These are phyloP conservation scores for Tephrocybe sp. DNA, from an alignment of 768 basidiomycete genomes.

Conservation along the genomic window DNA sequence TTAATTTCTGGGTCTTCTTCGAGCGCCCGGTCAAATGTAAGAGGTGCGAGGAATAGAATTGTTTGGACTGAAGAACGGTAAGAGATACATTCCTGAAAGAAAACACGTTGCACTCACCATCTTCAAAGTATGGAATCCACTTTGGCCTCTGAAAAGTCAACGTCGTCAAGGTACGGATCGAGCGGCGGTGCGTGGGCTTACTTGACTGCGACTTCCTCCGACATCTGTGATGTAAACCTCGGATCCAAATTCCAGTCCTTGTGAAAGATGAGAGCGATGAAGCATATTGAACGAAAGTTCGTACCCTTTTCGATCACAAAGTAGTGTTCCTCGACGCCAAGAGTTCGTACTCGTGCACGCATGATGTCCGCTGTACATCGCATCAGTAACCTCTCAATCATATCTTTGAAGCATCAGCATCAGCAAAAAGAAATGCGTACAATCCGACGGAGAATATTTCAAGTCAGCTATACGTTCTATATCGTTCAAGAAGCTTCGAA, in stretches of 20 bases:
- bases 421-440: slow-evolving; percentile 34
- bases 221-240: slow-evolving; percentile 75
- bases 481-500: slow-evolving; percentile 71
- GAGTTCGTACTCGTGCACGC: slow-evolving; percentile 70
- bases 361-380: slow-evolving; percentile 59
- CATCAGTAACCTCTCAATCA: too few relatives aligned
- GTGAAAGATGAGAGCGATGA: background rate
- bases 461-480: slow-evolving; percentile 53
- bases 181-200: slow-evolving; percentile 16
- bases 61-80: slow-evolving; percentile 52
- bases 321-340: slow-evolving; percentile 73
- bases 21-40: slow-evolving; percentile 72
- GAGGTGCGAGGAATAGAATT: slow-evolving; percentile 81
- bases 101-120: slow-evolving; percentile 37
- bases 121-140: slow-evolving; percentile 81
- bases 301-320: slow-evolving; percentile 59
- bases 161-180: slow-evolving; percentile 1
- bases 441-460: slow-evolving; percentile 63
- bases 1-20: slow-evolving; percentile 69
- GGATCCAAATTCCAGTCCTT: slow-evolving; percentile 38
- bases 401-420: too few relatives aligned
- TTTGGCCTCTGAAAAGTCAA: slow-evolving; percentile 46
- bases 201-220: slow-evolving; percentile 59
- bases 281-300: background rate
- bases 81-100: background rate